phyloP scores from a whole-genome alignment of 2,329 filamentous ascomycete genomes.

The Trichocomaceae sp. region DNA sequence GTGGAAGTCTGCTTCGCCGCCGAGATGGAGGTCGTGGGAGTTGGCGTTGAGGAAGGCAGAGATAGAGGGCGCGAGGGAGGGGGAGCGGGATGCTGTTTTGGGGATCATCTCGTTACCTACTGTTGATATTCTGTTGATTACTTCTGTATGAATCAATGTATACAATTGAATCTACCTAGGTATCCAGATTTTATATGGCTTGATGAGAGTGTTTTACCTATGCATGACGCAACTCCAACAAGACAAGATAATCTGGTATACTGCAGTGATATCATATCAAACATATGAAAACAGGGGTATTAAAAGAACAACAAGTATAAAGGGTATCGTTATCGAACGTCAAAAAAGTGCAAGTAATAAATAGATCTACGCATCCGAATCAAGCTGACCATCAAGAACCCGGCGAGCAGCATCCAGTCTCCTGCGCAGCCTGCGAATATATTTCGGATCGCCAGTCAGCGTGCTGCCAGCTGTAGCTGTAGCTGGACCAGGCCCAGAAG shows the following conservation, averaged over 20 bases:
- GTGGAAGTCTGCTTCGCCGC: background rate
- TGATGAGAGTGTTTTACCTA: no score
- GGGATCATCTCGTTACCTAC: no score
- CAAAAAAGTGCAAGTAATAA: background rate
- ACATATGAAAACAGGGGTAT: constrained; percentile 4
- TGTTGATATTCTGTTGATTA: no score
- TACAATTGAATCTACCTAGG: no score
- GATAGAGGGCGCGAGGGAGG: background rate
- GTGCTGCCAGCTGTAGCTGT: no score
- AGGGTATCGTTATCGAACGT: constrained; percentile 5
- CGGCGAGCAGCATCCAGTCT: constrained; percentile 68
- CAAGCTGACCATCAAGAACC: constrained; percentile 64
- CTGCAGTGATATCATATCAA: no score
- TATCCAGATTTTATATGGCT: no score
- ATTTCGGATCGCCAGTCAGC: constrained; percentile 41
- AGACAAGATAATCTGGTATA: no score
- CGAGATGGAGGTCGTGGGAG: background rate
- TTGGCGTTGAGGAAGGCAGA: background rate
- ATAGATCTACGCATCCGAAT: constrained; percentile 17
- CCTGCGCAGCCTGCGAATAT: constrained; percentile 58
- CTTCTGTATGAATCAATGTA: no score
- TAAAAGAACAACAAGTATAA: background rate
- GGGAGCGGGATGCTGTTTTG: background rate
- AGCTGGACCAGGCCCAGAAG: no score
- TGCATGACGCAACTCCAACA: no score